These are phyloP conservation scores for Xylariaceae sp. DNA, from an alignment of 2,329 filamentous ascomycete species.

Conservation along the genomic window DNA sequence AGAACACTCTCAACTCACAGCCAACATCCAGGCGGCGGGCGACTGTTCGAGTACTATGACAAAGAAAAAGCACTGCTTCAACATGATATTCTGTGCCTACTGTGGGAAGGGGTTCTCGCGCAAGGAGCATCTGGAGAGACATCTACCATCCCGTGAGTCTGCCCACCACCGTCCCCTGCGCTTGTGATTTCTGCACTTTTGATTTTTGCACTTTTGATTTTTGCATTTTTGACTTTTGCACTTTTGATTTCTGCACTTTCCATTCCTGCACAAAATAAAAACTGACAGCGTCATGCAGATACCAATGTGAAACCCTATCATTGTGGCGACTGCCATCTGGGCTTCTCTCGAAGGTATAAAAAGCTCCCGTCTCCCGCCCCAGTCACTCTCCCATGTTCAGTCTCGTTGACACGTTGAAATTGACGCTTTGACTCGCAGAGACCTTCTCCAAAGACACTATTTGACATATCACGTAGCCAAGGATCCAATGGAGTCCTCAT, in stretches of 20 bases:
- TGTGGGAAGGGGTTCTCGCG: slow-evolving; percentile 51
- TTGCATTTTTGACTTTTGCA: no score
- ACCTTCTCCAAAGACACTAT: slow-evolving; percentile 47
- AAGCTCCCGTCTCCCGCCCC: no score
- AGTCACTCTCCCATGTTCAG: no score
- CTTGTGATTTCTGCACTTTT: not conserved
- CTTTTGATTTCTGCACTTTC: not conserved
- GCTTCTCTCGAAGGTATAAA: slow-evolving; percentile 44
- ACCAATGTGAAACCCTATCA: slow-evolving; percentile 52
- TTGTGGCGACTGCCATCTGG: slow-evolving; percentile 45
- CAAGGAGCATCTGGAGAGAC: slow-evolving; percentile 53
- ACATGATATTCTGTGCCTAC: slow-evolving; percentile 45
- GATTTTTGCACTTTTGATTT: no score
- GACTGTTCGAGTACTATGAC: not conserved
- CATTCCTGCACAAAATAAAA: not conserved
- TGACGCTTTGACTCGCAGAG: slow-evolving; percentile 32
- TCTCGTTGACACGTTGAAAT: not conserved
- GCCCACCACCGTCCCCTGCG: not conserved
- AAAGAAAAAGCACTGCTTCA: not conserved
- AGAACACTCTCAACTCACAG: not conserved
- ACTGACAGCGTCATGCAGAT: slow-evolving; percentile 34
- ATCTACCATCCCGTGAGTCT: slow-evolving; percentile 47
- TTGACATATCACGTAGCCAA: slow-evolving; percentile 47
- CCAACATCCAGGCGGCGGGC: not conserved
- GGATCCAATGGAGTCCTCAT: slow-evolving; percentile 41